phyloP scores from a whole-genome alignment of 352 stramenopile species.

The Phytopythium helicoides region DNA sequence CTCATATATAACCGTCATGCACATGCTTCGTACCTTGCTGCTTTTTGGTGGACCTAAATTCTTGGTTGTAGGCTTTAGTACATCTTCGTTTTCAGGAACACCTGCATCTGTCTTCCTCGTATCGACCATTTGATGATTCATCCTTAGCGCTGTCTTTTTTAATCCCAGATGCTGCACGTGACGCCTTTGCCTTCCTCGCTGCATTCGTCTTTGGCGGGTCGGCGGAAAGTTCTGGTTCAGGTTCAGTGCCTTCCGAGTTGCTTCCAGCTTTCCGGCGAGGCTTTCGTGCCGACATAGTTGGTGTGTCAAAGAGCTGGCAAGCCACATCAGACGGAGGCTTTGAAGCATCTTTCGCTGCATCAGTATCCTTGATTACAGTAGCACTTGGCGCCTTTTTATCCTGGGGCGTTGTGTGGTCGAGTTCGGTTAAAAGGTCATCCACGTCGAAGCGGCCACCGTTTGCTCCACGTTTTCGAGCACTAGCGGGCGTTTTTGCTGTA shows the following conservation, averaged over 20 bases:
- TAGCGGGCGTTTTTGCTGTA: conserved; percentile 26
- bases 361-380: conserved; percentile 8
- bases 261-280: background rate
- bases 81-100: too few relatives aligned
- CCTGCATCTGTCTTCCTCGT: too few relatives aligned
- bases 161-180: too few relatives aligned
- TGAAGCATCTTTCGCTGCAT: conserved; percentile 8
- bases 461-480: conserved; percentile 8
- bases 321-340: conserved; percentile 19
- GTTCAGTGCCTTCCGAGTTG: background rate
- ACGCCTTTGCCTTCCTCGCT: too few relatives aligned
- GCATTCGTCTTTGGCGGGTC: background rate
- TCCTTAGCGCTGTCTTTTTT: too few relatives aligned
- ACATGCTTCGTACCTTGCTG: background rate
- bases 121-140: too few relatives aligned
- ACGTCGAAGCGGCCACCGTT: conserved; percentile 47
- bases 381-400: conserved; percentile 21
- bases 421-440: conserved; percentile 50
- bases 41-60: too few relatives aligned
- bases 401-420: conserved; percentile 47
- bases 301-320: conserved; percentile 59
- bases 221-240: conserved; percentile 9
- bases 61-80: too few relatives aligned
- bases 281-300: conserved; percentile 14
- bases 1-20: too few relatives aligned